Evolutionary conservation across 345 rosid genomes (phyloP), one percentile per base, ranked within the genome.

Genomic region (Cardamine chenopodiifolia): DNA sequence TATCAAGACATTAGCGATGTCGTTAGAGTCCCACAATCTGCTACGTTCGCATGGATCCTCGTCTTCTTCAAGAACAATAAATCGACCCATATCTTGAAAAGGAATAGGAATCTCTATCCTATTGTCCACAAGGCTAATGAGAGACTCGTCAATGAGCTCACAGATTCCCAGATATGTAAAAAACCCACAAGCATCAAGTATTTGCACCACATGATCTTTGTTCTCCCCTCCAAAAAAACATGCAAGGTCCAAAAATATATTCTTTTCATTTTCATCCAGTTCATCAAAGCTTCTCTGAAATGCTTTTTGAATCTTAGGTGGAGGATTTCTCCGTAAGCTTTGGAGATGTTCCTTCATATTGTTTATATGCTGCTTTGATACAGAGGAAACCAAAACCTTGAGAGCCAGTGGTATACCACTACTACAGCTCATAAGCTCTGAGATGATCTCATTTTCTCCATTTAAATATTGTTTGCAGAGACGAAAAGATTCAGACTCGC

Each of bases 241-340:
- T 0, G 76, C 80, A 53, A 82, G 39, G 45, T 82, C 80, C 37
- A 82, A 76, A 31, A 79, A 79, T 58, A 79, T 72, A 32, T 69
- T 48, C 54, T 76, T 82, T 14, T 35, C 78, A 9, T 74, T 71
- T 11, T 58, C 63, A 18, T 72, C 63, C 4, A 82, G 77, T 22
- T n/a, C 81, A 64, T 79, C 79, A 76, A 64, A 79, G 23, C 83
- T 80, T 56, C 73, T 79, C 61, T 2, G 48, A 25, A 82, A 68
- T 14, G 70, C 50, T 48, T 77, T 37, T 0, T 62, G 65, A 52
- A 82, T 69, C 64, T 80, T 22, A 2, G 23, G 15, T 0, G 74
- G 74, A 29, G 79, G 75, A 44, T 61, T 32, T 76, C 0, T 22
- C 18, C 58, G 28, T 42, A 76, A 53, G 9, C 15, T 15, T 3